Percentiles rank a stretch among this genome's conserved stretches.
Conservation (phyloP, 2,329 filamentous ascomycete genomes). For the Alternaria novae-zelandiae region DNA sequence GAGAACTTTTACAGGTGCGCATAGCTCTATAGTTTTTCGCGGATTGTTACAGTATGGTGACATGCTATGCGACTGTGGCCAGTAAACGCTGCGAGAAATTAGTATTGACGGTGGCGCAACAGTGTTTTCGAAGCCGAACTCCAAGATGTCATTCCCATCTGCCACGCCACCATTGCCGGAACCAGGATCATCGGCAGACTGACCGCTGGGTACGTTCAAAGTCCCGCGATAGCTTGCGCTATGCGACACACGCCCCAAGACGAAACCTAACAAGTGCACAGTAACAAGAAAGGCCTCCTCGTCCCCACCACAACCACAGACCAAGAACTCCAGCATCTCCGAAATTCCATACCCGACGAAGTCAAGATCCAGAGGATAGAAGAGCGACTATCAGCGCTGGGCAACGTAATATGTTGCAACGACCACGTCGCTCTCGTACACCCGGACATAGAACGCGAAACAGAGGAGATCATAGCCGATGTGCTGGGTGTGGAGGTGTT, state of each 20-base stretch:
- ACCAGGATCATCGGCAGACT: constrained; percentile 95
- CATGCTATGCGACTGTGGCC: neutral
- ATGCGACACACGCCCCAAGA: neutral
- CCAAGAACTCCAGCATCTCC: constrained; percentile 96
- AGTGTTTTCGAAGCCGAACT: constrained; percentile 97
- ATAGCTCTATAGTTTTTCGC: neutral
- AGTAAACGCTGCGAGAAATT: neutral
- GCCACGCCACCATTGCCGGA: constrained; percentile 93
- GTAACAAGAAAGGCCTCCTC: constrained; percentile 94
- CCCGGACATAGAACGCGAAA: constrained; percentile 95
- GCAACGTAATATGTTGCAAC: constrained; percentile 95
- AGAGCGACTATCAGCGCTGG: constrained; percentile 91
- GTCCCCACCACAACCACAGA: constrained; percentile 96
- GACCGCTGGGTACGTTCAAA: constrained; percentile 76
- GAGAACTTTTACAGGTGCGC: constrained; percentile 95
- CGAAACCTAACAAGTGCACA: constrained; percentile 41
- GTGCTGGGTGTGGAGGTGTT: constrained; percentile 89
- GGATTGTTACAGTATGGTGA: neutral
- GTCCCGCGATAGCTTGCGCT: neutral
- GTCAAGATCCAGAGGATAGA: constrained; percentile 98
- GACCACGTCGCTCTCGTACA: constrained; percentile 97
- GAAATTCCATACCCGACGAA: constrained; percentile 88
- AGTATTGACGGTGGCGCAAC: constrained; percentile 26
- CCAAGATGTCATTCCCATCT: constrained; percentile 96
- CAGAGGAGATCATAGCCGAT: constrained; percentile 97